Evolutionary conservation across 345 rosid genomes (phyloP), one percentile per base, ranked within the genome.

Genomic region (Clarkia xantiana): DNA sequence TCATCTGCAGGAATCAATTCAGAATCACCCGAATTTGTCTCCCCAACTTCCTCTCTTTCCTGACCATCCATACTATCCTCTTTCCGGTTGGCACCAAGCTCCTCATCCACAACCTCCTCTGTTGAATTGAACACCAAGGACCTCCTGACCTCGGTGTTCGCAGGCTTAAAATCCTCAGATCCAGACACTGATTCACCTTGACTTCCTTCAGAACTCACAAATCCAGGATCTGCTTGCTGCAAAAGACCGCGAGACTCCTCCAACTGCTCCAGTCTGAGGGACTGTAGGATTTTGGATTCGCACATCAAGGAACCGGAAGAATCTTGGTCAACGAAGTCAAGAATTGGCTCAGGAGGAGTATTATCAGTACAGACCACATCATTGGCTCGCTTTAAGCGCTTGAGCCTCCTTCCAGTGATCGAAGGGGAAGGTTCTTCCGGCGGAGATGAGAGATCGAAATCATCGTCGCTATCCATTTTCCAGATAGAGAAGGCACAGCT

Each of bases 371-470:
- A 16, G 48, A 46, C 52, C 9, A 50, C 46, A 9, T 45, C 38
- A 11, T 60, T 57, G 11, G 75, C 66, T 46, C 65, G 79, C 70
- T 72, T 86, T 55, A 90, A 63, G 67, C 91, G 86, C 58, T 83
- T 74, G 22, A 90, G 78, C 77, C 66, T 76, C 44, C 80, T 68
- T 20, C 51, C 71, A 1, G 67, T 67, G 52, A 64, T 52, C 0
- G 77, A 76, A 52, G 76, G 66, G 39, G 77, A 63, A 34, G 70
- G 54, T 29, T 57, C 46, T n/a, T 73, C 77, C 12, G 71, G 14
- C 9, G 74, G 82, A 11, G 78, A 67, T 63, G 62, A 59, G 17
- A 58, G 72, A 40, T 68, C 70, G 10, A 76, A 47, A 54, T 71
- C 78, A 41, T 70, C 71, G 44, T 76, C 76, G 62, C 51, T 68